Evolutionary conservation across 257 asterid genomes (phyloP), one percentile per base, ranked within the genome.

Genomic region (Cruciata laevipes): DNA sequence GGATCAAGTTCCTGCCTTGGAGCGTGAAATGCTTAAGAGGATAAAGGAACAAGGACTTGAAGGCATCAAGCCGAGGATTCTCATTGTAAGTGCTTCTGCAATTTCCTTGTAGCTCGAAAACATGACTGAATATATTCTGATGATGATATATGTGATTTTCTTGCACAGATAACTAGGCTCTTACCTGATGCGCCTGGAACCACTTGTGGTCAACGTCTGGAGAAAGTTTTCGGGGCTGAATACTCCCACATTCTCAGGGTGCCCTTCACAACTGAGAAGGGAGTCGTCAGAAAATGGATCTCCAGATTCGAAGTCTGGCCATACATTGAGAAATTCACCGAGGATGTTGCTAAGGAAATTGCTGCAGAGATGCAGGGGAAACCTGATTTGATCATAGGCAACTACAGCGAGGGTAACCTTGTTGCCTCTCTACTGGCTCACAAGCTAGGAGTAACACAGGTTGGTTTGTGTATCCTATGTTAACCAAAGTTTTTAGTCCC

Each of bases 221-320:
- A 94, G 82, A 90, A 94, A 67, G 99, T 94, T 4, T 87, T 73
- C 53, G 96, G 96, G 70, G 66, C 99, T 0, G 97, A 94, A 73
- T 82, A 94, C 67, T 94, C 99, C 0, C 95, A 94, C 67, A 94
- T 94, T n/a, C 84, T 94, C 68, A 86, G 99, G 38, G 99, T 94
- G 21, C 97, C 99, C 55, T 94, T 94, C 68, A 85, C 96, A 67
- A 85, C 96, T 0, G 97, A 94, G 67, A 87, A 88, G 79, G 99
- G 99, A 27, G 81, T 94, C 32, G 78, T 88, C 33, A 86, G 91
- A 7, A 88, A 94, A 79, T 94, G 99, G 97, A 94, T 94, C 78
- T 90, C 99, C 6, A 95, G 99, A 1, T 90, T 94, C 33, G 99
- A 94, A 79, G 99, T 94, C 63, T 94, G 97, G 99, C 97, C 99